Conservation (phyloP, 306 rosid species). For the Psophocarpus tetragonolobus region DNA sequence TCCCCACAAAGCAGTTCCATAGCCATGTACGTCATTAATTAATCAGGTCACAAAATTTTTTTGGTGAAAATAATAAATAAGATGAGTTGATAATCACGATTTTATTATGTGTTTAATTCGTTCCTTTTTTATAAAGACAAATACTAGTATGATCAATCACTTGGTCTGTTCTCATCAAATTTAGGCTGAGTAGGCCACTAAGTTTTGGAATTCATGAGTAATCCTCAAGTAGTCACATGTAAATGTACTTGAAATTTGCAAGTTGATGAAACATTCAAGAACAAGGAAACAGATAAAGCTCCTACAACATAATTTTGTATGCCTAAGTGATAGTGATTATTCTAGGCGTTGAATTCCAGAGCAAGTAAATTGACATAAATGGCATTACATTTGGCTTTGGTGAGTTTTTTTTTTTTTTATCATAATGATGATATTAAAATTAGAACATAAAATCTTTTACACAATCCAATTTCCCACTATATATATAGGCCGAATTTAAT, state of each 20-base stretch:
- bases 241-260: constrained; percentile 15
- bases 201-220: constrained; percentile 5
- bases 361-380: neutral
- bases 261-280: constrained; percentile 29
- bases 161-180: neutral
- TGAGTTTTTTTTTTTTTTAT: no score
- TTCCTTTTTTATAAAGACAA: constrained; percentile 19
- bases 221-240: neutral
- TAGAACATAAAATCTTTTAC: no score
- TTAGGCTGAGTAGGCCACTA: neutral
- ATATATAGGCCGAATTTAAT: no score
- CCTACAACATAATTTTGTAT: no score
- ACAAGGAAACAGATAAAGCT: neutral
- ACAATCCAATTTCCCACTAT: no score
- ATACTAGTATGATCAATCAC: neutral
- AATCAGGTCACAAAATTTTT: neutral
- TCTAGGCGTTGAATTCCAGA: neutral
- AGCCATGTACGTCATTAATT: neutral
- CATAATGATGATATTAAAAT: no score
- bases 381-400: neutral
- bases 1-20: constrained; percentile 8
- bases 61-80: neutral
- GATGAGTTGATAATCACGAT: neutral
- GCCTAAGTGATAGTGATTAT: neutral
- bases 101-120: neutral